Evolutionary conservation across 2,329 filamentous ascomycete species (phyloP).

Genomic region (Arachnomyces sp.): DNA sequence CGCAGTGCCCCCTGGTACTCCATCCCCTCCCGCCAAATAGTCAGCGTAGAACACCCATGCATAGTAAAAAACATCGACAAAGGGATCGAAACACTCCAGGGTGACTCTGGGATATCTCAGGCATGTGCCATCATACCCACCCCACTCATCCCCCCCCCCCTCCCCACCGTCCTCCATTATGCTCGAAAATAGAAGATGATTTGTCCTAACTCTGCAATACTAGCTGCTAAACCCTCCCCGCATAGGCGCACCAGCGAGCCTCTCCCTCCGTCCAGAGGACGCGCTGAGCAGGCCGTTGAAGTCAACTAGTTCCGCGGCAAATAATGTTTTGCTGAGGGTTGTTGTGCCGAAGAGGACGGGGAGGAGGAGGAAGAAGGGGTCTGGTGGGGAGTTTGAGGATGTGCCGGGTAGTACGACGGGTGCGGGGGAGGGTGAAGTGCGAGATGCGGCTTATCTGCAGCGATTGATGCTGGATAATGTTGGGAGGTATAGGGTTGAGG

Average conservation of each 20-base stretch:
- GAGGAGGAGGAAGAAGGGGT: slow-evolving; percentile 74
- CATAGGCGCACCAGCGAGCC: slow-evolving; percentile 46
- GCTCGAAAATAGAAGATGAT: slow-evolving; percentile 1
- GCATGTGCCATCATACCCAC: slow-evolving; percentile 25
- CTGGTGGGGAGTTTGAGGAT: slow-evolving; percentile 54
- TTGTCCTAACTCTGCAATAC: not conserved
- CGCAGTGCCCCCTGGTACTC: slow-evolving; percentile 40
- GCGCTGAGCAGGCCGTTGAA: slow-evolving; percentile 68
- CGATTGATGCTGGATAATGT: slow-evolving; percentile 63
- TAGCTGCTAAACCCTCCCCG: slow-evolving; percentile 40
- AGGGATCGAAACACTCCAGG: slow-evolving; percentile 55
- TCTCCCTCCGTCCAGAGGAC: slow-evolving; percentile 75
- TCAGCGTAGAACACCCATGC: slow-evolving; percentile 60
- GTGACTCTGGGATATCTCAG: slow-evolving; percentile 45
- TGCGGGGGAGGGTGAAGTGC: slow-evolving; percentile 23
- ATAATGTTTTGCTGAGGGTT: slow-evolving; percentile 79
- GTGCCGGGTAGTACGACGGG: slow-evolving; percentile 33
- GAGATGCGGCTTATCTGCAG: slow-evolving; percentile 49
- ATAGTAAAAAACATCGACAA: slow-evolving; percentile 57
- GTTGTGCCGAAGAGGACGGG: slow-evolving; percentile 81
- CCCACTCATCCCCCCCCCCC: not conserved
- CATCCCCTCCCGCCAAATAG: slow-evolving; percentile 46
- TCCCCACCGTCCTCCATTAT: too few species aligned
- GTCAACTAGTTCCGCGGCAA: slow-evolving; percentile 66
- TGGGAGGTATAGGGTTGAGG: slow-evolving; percentile 57